Base-by-base conservation (phyloP, 2,329 filamentous ascomycete genomes). In the Volutella citrinella region DNA sequence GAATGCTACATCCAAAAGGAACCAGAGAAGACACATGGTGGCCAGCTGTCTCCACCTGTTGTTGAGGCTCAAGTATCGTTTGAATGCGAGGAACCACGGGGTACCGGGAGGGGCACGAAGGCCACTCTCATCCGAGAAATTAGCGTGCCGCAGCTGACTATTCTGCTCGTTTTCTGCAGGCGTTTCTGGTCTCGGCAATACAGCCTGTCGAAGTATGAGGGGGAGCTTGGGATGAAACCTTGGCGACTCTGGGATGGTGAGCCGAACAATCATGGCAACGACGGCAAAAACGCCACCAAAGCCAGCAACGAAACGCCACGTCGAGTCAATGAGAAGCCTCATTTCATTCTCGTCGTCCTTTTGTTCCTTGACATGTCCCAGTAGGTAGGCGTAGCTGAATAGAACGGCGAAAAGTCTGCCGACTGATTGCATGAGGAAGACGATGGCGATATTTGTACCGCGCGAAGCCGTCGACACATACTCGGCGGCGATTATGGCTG, bases 321-420 rank as follows among this genome's bases (percentile, higher is more conserved):
- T 64, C 9, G 23, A 20, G 23, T 39, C 36, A n/a, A 56, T 60
- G 40, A 74, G 69, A 7, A 72, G 15, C 13, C 23, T 27, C 57
- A 2, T 10, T 59, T n/a, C n/a, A n/a, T n/a, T n/a, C n/a, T n/a
- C n/a, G 59, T 48, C 18, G 36, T 41, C 25, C 34, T 23, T n/a
- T 14, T 15, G n/a, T 5, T 29, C 27, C 14, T 41, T 38, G 11
- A 21, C 21, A 5, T 32, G 34, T 19, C 30, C 27, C 10, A 30
- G 49, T 14, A 70, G 61, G 3, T 64, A 57, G 20, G 68, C 70
- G 44, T 72, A 74, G 49, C 72, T 72, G 47, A 72, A 64, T 63
- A 68, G 71, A 46, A 69, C 73, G 9, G 68, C 67, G 13, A 73
- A 52, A 60, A 71, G 68, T 30, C 63, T 66, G 30, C 69, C 70